phyloP scores from a whole-genome alignment of 1,284 basidiomycete species.

The Cryptococcus sp. region DNA sequence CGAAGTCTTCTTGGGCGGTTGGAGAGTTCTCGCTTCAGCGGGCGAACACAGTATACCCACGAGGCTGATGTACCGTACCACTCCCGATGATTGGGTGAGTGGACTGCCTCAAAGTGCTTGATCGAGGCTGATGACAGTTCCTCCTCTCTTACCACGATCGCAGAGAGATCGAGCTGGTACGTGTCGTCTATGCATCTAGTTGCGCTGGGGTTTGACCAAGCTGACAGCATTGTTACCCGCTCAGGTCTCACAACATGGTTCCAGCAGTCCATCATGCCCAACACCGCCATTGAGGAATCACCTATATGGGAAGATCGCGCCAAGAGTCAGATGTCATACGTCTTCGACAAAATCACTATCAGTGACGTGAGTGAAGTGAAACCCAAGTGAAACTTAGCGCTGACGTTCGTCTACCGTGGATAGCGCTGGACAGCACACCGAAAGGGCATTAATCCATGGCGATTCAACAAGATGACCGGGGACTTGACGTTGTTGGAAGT shows the following conservation, averaged over 20 bases:
- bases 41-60: conserved; percentile 29
- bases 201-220: not conserved
- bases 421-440: conserved; percentile 34
- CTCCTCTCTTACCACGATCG: too few species aligned
- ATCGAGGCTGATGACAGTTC: not conserved
- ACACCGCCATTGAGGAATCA: conserved; percentile 29
- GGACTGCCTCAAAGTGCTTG: not conserved
- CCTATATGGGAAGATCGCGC: conserved; percentile 27
- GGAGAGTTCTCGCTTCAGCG: conserved; percentile 30
- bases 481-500: conserved; percentile 25
- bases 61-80: conserved; percentile 32
- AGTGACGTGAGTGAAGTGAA: conserved; percentile 24
- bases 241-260: conserved; percentile 37
- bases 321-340: conserved; percentile 22
- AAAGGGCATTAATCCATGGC: conserved; percentile 17
- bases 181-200: not conserved
- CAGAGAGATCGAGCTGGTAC: conserved; percentile 27
- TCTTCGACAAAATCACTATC: conserved; percentile 38
- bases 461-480: conserved; percentile 35
- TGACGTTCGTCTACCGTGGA: not conserved
- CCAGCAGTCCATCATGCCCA: conserved; percentile 33
- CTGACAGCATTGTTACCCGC: not conserved
- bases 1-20: conserved; percentile 40
- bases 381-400: not conserved
- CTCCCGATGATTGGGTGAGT: conserved; percentile 35